Base-by-base conservation (phyloP, 768 basidiomycete species). In the Phylloporus sp. region DNA sequence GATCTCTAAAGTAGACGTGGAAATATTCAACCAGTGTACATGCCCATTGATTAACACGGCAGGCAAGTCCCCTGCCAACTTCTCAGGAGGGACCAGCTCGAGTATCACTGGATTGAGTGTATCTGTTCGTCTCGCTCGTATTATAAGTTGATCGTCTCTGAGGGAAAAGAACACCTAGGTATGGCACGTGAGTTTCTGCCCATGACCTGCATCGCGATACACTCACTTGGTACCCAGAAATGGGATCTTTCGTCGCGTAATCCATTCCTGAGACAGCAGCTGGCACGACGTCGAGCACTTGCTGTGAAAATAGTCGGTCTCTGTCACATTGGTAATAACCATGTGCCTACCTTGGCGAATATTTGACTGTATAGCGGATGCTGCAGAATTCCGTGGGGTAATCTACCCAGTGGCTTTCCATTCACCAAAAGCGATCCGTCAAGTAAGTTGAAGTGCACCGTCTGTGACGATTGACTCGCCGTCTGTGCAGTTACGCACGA, bases 1-100 rank as follows among this genome's bases (percentile, higher is more conserved):
- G 6, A 71, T 57, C 39, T 70, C 70, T 10, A 71, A 49, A 35
- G 43, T 16, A 8, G 46, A 48, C 0, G 55, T 61, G 11, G 54
- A 39, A 4, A 70, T 38, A n/a, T 71, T 55, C 18, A 72, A 38
- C 71, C 71, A 72, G 43, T 70, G 71, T 22, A 40, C 58, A 24
- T 65, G 57, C 1, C 45, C 58, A 10, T 50, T 34, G 1, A 72
- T 50, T 20, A 71, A 29, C 0, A 57, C 48, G 0, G 13, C 40
- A 0, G 70, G 70, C 9, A 71, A 12, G 48, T 72, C 71, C 2
- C 50, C 55, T 2, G 9, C 15, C 6, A 71, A 31, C 35, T 42
- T 59, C 9, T 57, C 42, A 5, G 46, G 59, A 12, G 70, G 65
- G 31, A 70, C 53, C 16, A 70, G 53, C 35, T 69, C 51, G 2